These are phyloP conservation scores for Rhinocladiella similis DNA, from an alignment of 2,329 filamentous ascomycete species.

Conservation along the genomic window DNA sequence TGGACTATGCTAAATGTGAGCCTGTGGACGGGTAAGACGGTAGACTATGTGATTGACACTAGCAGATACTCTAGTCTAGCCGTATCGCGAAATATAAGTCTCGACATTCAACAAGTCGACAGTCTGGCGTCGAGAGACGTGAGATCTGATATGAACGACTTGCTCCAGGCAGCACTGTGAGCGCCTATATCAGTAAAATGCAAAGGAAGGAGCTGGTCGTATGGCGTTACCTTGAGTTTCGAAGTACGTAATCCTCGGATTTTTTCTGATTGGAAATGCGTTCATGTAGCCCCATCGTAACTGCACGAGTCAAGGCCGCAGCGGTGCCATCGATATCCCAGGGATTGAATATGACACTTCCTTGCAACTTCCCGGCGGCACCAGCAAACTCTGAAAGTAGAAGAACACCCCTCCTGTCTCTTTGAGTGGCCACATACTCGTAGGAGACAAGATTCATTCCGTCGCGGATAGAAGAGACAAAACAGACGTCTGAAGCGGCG, in stretches of 20 bases:
- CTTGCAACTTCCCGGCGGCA: slow-evolving; percentile 46
- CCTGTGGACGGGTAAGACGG: too few species aligned
- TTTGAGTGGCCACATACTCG: slow-evolving; percentile 91
- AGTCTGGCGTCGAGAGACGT: not conserved
- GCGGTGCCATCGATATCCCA: slow-evolving; percentile 3
- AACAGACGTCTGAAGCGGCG: slow-evolving; percentile 80
- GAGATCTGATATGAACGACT: not conserved
- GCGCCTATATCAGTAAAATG: too few species aligned
- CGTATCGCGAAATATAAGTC: too few species aligned
- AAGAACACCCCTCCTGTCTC: slow-evolving; percentile 78
- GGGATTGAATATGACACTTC: slow-evolving; percentile 6
- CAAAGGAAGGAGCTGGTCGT: too few species aligned
- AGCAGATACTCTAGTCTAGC: too few species aligned
- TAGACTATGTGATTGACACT: too few species aligned
- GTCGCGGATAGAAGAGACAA: slow-evolving; percentile 92
- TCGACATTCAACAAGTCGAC: too few species aligned
- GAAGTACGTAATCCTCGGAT: slow-evolving; percentile 2
- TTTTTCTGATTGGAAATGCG: not conserved
- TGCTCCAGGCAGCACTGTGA: not conserved
- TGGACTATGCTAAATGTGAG: too few species aligned
- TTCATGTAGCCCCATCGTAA: slow-evolving; percentile 2
- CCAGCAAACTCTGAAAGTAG: slow-evolving; percentile 97
- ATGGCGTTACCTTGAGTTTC: not conserved
- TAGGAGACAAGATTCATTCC: slow-evolving; percentile 97
- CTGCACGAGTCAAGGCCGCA: not conserved